Conservation (phyloP, 2,329 filamentous ascomycete species). For the Lasiodiplodia gonubiensis region DNA sequence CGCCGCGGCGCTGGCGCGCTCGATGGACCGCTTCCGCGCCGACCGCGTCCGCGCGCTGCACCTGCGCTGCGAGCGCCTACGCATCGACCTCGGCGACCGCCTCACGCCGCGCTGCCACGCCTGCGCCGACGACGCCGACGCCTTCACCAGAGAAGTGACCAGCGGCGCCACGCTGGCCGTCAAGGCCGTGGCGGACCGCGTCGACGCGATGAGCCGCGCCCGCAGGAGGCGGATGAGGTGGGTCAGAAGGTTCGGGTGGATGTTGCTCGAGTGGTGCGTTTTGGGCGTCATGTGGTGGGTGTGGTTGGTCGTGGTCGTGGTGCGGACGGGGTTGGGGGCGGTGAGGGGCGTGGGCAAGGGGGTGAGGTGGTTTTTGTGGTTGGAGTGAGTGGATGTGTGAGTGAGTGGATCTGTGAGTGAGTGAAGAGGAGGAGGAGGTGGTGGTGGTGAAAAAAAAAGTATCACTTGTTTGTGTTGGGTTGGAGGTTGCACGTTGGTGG, state of each 20-base stretch:
- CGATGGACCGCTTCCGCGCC: constrained; percentile 56
- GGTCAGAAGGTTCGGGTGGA: constrained; percentile 74
- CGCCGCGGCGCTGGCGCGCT: constrained; percentile 56
- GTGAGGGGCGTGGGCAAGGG: constrained; percentile 64
- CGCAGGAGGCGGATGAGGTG: constrained; percentile 74
- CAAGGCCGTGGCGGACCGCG: constrained; percentile 78
- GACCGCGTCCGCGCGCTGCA: constrained; percentile 53
- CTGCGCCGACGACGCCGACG: constrained; percentile 79
- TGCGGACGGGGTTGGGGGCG: constrained; percentile 68
- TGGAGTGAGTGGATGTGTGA: constrained; percentile 45
- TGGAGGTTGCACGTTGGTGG: background rate
- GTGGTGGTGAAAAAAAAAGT: background rate
- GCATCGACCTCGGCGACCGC: constrained; percentile 54
- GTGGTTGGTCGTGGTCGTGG: constrained; percentile 84
- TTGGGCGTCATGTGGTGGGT: constrained; percentile 93
- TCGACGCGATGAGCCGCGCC: constrained; percentile 72
- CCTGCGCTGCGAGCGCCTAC: constrained; percentile 50
- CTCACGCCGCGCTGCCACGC: constrained; percentile 67
- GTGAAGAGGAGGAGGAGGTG: background rate
- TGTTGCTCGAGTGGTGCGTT: constrained; percentile 81
- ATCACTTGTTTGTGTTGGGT: background rate
- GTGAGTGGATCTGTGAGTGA: no score
- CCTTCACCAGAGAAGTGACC: constrained; percentile 75
- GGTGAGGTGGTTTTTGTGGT: constrained; percentile 83
- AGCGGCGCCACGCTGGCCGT: constrained; percentile 78